phyloP scores from a whole-genome alignment of 2,329 filamentous ascomycete genomes.

The Madurella mycetomatis region DNA sequence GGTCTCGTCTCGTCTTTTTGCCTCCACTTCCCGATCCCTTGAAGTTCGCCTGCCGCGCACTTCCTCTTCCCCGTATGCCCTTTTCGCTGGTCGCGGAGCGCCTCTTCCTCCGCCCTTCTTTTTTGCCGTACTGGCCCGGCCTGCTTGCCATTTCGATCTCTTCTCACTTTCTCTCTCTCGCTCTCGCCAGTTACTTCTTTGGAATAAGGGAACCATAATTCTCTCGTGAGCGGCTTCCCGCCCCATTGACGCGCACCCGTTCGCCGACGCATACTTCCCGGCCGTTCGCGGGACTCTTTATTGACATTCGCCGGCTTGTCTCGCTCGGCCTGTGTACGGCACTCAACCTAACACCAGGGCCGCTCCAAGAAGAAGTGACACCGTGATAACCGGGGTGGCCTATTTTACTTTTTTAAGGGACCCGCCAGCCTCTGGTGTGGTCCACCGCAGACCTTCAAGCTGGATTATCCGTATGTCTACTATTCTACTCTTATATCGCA shows the following conservation, averaged over 20 bases:
- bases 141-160: not conserved
- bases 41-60: not conserved
- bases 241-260: not conserved
- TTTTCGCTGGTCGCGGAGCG: not conserved
- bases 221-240: not conserved
- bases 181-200: not conserved
- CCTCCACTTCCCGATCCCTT: not conserved
- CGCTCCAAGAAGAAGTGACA: not conserved
- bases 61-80: not conserved
- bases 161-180: not conserved
- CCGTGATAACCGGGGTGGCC: slow-evolving; percentile 1
- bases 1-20: not conserved
- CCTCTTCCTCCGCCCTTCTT: not conserved
- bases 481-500: too few species aligned
- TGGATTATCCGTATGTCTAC: slow-evolving; percentile 26
- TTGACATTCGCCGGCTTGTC: not conserved
- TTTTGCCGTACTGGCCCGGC: not conserved
- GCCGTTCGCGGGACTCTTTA: not conserved
- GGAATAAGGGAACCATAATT: not conserved
- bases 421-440: slow-evolving; percentile 27
- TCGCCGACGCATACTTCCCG: not conserved
- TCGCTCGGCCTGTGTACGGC: not conserved
- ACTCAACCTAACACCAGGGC: not conserved
- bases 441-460: slow-evolving; percentile 19
- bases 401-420: slow-evolving; percentile 18